Evolutionary conservation across 2,329 filamentous ascomycete genomes (phyloP), one percentile per base, ranked within the genome.

Genomic region (Epichloe coenophiala): DNA sequence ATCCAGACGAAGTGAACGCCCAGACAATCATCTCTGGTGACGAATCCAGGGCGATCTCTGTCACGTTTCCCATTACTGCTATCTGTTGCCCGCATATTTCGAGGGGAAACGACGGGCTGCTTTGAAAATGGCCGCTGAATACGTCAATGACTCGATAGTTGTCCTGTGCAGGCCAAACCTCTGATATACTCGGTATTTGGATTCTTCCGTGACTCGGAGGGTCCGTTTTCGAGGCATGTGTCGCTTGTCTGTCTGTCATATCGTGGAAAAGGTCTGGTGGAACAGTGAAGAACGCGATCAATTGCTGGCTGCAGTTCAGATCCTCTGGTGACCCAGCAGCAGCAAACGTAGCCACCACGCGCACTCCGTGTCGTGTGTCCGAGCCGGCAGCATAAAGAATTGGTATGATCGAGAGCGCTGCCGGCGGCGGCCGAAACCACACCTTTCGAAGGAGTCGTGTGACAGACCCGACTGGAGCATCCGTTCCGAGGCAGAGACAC

Each of bases 261-360:
- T 67, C 61, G 35, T 68, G 65, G 53, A 80, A 76, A 2, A 75
- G 62, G 60, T 84, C 80, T 0, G 72, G 62, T 0, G 82, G 80
- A 2, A 86, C 66, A 1, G 72, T 80, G 60, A 81, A 86, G 2
- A 84, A 65, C 48, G 81, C 72, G 27, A 86, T 56, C 40, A 67
- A 59, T 55, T 73, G 70, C 44, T 33, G 62, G 51, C 58, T 54
- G 1, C 42, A 21, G 9, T 44, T 37, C 5, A 21, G 9, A 39
- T 33, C 31, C 1, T 46, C 42, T 6, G 47, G 33, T 47, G 54
- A 33, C 15, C 40, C 45, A 27, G 27, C 58, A 37, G 72, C 68
- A 17, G 68, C 69, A 61, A 79, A 84, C 3, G 70, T 75, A 27
- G 75, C 81, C 6, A 77, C 74, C 17, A 85, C 65, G 15, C 79